Evolutionary conservation across 371 early-diverging fungal genomes (phyloP).

Genomic region (Actinomortierella ambigua): DNA sequence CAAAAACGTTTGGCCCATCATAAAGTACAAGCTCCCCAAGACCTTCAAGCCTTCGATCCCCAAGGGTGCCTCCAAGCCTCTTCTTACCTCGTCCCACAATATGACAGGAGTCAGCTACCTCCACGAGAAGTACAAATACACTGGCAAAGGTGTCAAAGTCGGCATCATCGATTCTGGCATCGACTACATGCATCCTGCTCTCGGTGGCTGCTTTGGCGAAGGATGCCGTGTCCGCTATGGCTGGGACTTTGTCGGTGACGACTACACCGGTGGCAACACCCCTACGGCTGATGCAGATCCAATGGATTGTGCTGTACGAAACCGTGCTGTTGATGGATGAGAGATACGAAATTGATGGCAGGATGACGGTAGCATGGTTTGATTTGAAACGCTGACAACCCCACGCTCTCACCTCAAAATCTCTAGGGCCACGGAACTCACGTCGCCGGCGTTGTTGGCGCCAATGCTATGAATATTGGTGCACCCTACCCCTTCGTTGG

Average conservation of each 20-base stretch:
- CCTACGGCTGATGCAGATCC: slow-evolving; percentile 57
- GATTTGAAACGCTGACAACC: no score
- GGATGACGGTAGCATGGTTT: no score
- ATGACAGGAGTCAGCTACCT: slow-evolving; percentile 67
- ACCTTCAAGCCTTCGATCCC: slow-evolving; percentile 5
- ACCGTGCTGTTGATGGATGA: no score
- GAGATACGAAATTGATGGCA: no score
- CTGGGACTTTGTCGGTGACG: slow-evolving; percentile 54
- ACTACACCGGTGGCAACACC: slow-evolving; percentile 22
- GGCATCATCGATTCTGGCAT: slow-evolving; percentile 76
- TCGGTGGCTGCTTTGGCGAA: slow-evolving; percentile 56
- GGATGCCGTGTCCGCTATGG: slow-evolving; percentile 49
- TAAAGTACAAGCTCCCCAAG: slow-evolving; percentile 16
- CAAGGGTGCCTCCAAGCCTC: not conserved
- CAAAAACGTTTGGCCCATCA: slow-evolving; percentile 44
- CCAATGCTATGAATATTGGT: slow-evolving; percentile 43
- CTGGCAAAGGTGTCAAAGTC: slow-evolving; percentile 69
- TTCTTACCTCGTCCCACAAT: slow-evolving; percentile 48
- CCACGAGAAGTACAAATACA: slow-evolving; percentile 50
- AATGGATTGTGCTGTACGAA: slow-evolving; percentile 54
- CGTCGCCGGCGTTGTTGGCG: slow-evolving; percentile 67
- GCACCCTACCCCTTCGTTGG: slow-evolving; percentile 47
- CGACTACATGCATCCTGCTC: slow-evolving; percentile 59
- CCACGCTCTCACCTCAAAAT: no score
- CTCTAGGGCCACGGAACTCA: slow-evolving; percentile 66